Evolutionary conservation across 371 early-diverging fungal genomes (phyloP), one percentile per base, ranked within the genome.

Genomic region (Mucor circinelloides): DNA sequence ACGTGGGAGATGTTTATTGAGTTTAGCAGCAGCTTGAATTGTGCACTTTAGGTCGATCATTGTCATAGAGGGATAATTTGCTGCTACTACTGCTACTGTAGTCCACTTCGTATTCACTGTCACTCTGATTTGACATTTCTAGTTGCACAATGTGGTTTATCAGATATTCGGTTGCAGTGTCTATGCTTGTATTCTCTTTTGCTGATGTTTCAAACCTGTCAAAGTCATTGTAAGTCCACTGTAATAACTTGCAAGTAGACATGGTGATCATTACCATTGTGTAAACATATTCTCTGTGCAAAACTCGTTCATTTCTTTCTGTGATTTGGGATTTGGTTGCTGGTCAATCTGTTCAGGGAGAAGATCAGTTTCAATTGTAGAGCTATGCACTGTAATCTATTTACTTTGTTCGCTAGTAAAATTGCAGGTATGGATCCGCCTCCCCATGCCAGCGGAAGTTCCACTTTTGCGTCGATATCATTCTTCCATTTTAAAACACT

Each of bases 401-500:
- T 10, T 55, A 81, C 80, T 77, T 85, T 85, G 59, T 85, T 85
- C 17, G 81, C 83, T 36, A 83, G 69, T 7, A 85, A 70, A 15
- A 85, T 71, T 5, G 74, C 80, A 2, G 84, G 84, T 56, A 85
- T 79, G 13, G 68, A 63, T 6, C 78, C 78, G 17, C 81, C 81
- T 23, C 76, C 82, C 71, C 70, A 73, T 19, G 60, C 65, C 23
- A 13, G 60, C 60, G 21, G 81, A 17, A 79, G 52, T 4, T 73
- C 68, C n/a, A 83, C 78, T 58, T 85, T 85, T 1, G 70, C 38
- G 79, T 67, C 72, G 1, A 64, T 42, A 56, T 86, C 84, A 2
- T 71, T 57, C 57, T 84, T 85, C 92, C 92, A 92, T 57, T 79
- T 85, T 38, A 77, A 73, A 10, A 90, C 86, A 31, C 72, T 80